Conservation (phyloP, 169 alveolate species). For the Eimeria falciformis region DNA sequence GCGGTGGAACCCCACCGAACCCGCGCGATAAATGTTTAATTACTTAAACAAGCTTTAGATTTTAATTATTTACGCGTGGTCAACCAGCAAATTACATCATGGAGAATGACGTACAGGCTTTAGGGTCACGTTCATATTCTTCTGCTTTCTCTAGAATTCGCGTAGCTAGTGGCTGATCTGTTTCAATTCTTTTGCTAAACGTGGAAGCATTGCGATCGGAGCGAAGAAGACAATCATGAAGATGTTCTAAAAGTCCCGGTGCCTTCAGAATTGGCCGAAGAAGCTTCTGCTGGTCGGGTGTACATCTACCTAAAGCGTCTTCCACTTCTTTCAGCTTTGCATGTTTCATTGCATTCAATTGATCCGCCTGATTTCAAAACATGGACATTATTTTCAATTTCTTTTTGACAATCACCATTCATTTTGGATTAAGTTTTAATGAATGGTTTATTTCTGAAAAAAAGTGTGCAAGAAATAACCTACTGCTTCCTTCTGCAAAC, state of each 20-base stretch:
- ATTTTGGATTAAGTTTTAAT: too few relatives aligned
- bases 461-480: neutral
- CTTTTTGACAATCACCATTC: neutral
- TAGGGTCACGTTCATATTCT: conserved; percentile 19
- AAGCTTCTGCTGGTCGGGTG: conserved; percentile 42
- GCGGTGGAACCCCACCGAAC: too few relatives aligned
- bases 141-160: conserved; percentile 24
- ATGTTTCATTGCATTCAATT: conserved; percentile 9
- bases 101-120: conserved; percentile 39
- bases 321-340: conserved; percentile 31
- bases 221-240: conserved; percentile 30
- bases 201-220: neutral
- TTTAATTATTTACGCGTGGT: too few relatives aligned
- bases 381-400: neutral
- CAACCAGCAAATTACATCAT: too few relatives aligned
- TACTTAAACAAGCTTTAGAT: too few relatives aligned
- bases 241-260: conserved; percentile 30
- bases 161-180: conserved; percentile 2
- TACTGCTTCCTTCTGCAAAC: conserved; percentile 61
- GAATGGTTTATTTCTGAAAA: too few relatives aligned
- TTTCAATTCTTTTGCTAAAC: conserved; percentile 2
- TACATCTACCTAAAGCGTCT: conserved; percentile 21
- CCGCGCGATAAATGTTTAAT: too few relatives aligned
- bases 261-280: conserved; percentile 10
- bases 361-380: conserved; percentile 11